Percentiles rank a stretch among this genome's conserved stretches.
These are phyloP conservation scores for Viridothelium virens DNA, from an alignment of 495 filamentous ascomycete species.

Conservation along the genomic window DNA sequence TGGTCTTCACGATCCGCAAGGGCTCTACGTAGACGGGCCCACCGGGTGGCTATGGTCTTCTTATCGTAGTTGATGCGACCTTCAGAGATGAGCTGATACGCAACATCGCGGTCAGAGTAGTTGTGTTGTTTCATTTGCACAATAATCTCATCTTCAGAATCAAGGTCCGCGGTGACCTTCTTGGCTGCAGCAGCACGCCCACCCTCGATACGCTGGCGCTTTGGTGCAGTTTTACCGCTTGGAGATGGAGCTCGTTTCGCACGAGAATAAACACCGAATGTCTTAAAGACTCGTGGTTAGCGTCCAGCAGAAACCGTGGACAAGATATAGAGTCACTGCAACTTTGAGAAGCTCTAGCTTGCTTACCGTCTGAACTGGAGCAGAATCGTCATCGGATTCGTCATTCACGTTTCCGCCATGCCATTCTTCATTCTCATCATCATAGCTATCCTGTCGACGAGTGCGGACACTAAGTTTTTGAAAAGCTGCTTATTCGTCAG, in stretches of 20 bases:
- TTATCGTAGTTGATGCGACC: conserved; percentile 28
- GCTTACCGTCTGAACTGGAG: not conserved
- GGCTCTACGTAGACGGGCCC: conserved; percentile 28
- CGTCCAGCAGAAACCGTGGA: not conserved
- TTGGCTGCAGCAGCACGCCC: conserved; percentile 17
- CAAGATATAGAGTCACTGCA: not conserved
- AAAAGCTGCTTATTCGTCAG: not conserved
- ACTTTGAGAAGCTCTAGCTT: not conserved
- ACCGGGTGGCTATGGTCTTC: conserved; percentile 39
- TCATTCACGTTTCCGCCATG: not conserved
- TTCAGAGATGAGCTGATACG: conserved; percentile 28
- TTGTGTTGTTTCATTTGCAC: conserved; percentile 33
- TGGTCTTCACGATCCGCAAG: conserved; percentile 30
- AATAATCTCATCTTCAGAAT: conserved; percentile 37
- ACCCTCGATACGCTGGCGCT: conserved; percentile 2
- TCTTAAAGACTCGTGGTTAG: not conserved
- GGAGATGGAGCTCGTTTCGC: not conserved
- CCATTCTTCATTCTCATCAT: conserved; percentile 2
- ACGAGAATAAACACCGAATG: conserved; percentile 1
- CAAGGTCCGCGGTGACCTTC: conserved; percentile 27
- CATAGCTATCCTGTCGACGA: not conserved
- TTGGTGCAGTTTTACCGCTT: not conserved
- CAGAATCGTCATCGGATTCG: not conserved
- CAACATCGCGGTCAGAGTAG: conserved; percentile 29
- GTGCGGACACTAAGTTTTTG: not conserved